Evolutionary conservation across 2,329 filamentous ascomycete genomes (phyloP).

Genomic region (Neospermospora avenae): DNA sequence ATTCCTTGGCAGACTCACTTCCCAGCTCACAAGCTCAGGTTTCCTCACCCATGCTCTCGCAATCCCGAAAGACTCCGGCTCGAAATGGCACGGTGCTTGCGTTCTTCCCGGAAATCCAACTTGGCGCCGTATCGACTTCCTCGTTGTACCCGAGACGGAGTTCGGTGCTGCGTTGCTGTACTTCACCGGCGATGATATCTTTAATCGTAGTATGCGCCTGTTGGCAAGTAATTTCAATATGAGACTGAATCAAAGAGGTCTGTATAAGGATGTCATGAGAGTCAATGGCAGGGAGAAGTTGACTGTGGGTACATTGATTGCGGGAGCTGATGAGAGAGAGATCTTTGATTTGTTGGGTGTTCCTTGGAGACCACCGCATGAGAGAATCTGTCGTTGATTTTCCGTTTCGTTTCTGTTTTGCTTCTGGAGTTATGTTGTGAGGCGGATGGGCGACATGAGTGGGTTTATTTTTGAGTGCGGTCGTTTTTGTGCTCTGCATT

Average conservation of each 20-base stretch:
- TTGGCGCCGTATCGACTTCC: slow-evolving; percentile 82
- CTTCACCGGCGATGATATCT: slow-evolving; percentile 93
- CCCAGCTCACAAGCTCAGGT: slow-evolving; percentile 51
- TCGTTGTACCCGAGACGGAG: slow-evolving; percentile 76
- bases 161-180: slow-evolving; percentile 87
- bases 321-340: slow-evolving; percentile 69
- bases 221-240: slow-evolving; percentile 78
- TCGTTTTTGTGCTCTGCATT: no score
- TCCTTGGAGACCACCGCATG: slow-evolving; percentile 75
- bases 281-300: slow-evolving; percentile 55
- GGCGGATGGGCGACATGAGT: no score
- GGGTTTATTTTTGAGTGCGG: no score
- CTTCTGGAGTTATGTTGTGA: not conserved
- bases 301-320: slow-evolving; percentile 66
- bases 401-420: not conserved
- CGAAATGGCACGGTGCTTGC: slow-evolving; percentile 88
- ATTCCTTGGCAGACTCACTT: slow-evolving; percentile 62
- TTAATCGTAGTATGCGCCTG: slow-evolving; percentile 81
- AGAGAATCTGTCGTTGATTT: slow-evolving; percentile 63
- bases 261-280: slow-evolving; percentile 69
- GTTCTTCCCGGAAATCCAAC: slow-evolving; percentile 55
- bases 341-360: slow-evolving; percentile 83
- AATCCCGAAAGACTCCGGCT: slow-evolving; percentile 44
- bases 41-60: slow-evolving; percentile 74
- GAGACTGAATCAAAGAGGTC: slow-evolving; percentile 78